Conservation (phyloP, 1,284 basidiomycete genomes). For the Leccinum angustisporum region DNA sequence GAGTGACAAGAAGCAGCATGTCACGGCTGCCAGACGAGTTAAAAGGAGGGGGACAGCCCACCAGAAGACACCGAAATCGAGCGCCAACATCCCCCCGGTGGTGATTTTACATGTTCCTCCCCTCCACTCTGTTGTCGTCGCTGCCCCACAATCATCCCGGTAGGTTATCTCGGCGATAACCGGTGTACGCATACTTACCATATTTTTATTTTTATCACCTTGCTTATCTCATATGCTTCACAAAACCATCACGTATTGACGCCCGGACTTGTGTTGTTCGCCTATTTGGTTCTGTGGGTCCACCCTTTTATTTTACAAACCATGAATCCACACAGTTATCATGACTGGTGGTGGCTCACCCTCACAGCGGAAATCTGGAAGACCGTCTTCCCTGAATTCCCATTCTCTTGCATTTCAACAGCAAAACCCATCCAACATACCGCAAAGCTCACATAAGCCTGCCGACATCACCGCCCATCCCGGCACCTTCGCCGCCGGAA, state of each 20-base stretch:
- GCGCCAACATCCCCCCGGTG: neutral
- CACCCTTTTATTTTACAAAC: slow-evolving; percentile 29
- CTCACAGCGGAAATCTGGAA: slow-evolving; percentile 15
- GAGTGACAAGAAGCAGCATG: slow-evolving; percentile 19
- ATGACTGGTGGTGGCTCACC: slow-evolving; percentile 28
- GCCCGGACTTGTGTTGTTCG: slow-evolving; percentile 23
- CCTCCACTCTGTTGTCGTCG: neutral
- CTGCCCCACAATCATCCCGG: neutral
- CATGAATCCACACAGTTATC: slow-evolving; percentile 26
- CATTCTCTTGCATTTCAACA: slow-evolving; percentile 14
- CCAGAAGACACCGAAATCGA: slow-evolving; percentile 8
- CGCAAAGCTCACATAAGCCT: slow-evolving; percentile 21
- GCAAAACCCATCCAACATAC: slow-evolving; percentile 13
- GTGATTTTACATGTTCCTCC: slow-evolving; percentile 13
- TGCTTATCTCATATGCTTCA: slow-evolving; percentile 12
- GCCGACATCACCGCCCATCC: slow-evolving; percentile 29
- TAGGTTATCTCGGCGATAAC: slow-evolving; percentile 22
- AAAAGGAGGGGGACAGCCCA: slow-evolving; percentile 24
- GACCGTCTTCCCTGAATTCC: slow-evolving; percentile 8
- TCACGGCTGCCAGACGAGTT: slow-evolving; percentile 12
- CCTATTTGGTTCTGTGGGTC: slow-evolving; percentile 36
- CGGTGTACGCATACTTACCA: slow-evolving; percentile 18
- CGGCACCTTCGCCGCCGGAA: slow-evolving; percentile 17
- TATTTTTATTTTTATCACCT: slow-evolving; percentile 18
- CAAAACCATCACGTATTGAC: slow-evolving; percentile 15